Percentiles rank a stretch among this genome's conserved stretches.
Conservation (phyloP, 106 monocot species). For the Ottelia alismoides region DNA sequence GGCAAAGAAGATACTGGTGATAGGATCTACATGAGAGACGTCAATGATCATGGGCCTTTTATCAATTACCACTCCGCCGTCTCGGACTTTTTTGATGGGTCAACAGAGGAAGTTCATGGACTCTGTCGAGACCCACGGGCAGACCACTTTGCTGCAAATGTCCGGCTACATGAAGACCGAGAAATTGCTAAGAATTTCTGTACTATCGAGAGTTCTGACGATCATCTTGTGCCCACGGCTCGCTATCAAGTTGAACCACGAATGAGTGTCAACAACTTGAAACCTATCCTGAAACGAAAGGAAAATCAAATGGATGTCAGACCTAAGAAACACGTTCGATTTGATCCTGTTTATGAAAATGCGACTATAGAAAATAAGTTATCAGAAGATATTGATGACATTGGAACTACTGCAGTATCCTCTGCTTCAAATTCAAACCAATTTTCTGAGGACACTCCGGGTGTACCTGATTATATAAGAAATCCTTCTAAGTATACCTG, state of each 20-base stretch:
- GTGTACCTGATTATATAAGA: constrained; percentile 67
- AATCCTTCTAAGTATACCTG: constrained; percentile 74
- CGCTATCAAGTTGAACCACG: constrained; percentile 3
- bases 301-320: constrained; percentile 28
- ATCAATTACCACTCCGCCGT: constrained; percentile 48
- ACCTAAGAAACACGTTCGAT: constrained; percentile 83
- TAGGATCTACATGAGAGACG: constrained; percentile 84
- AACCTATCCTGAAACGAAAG: constrained; percentile 88
- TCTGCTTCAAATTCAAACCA: background rate
- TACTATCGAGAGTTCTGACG: background rate
- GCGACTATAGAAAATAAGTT: too few species aligned
- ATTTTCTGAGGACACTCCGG: constrained; percentile 9
- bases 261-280: constrained; percentile 21
- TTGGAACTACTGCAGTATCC: background rate
- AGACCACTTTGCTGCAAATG: constrained; percentile 61
- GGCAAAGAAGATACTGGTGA: constrained; percentile 33
- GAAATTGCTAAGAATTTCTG: constrained; percentile 1
- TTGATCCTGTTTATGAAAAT: constrained; percentile 33
- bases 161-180: constrained; percentile 55
- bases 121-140: constrained; percentile 68
- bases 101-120: constrained; percentile 12
- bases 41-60: constrained; percentile 55
- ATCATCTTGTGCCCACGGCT: background rate
- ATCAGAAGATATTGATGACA: background rate
- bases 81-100: constrained; percentile 35